phyloP scores from a whole-genome alignment of 228 moss, liverwort and hornwort species.

The Sphagnum fallax region DNA sequence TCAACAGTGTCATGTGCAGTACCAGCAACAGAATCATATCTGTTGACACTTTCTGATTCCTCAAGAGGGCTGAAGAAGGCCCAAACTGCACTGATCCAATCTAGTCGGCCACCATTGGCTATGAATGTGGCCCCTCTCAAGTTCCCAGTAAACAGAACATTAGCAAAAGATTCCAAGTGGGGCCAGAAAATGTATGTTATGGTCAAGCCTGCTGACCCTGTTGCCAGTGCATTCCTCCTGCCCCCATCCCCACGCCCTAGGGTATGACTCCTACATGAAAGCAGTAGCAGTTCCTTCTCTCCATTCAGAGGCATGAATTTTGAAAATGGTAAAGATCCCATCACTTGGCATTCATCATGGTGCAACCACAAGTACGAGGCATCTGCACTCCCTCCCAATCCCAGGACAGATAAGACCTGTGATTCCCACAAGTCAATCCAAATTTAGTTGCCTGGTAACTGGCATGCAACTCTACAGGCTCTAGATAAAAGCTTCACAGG shows the following conservation, averaged over 20 bases:
- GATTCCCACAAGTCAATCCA: background rate
- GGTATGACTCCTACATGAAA: conserved; percentile 71
- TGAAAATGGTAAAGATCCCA: conserved; percentile 62
- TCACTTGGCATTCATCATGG: conserved; percentile 82
- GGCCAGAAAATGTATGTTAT: conserved; percentile 86
- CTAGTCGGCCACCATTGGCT: conserved; percentile 82
- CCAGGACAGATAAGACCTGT: conserved; percentile 57
- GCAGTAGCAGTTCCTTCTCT: conserved; percentile 67
- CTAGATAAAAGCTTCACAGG: too few species aligned
- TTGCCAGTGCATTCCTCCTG: conserved; percentile 87
- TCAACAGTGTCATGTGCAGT: conserved; percentile 13
- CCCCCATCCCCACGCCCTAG: conserved; percentile 92
- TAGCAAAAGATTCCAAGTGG: conserved; percentile 57
- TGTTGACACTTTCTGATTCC: conserved; percentile 17
- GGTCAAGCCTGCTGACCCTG: conserved; percentile 71
- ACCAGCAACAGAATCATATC: conserved; percentile 7
- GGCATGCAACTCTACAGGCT: too few species aligned
- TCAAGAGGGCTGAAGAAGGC: conserved; percentile 44
- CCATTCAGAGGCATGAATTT: conserved; percentile 38
- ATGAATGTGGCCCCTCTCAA: conserved; percentile 84
- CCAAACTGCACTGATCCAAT: conserved; percentile 64
- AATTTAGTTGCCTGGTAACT: too few species aligned
- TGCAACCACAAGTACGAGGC: conserved; percentile 77
- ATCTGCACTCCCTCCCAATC: conserved; percentile 59
- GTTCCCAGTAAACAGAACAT: conserved; percentile 62